These are phyloP conservation scores for Avena atlantica DNA, from an alignment of 176 grass and related monocot species.

Conservation along the genomic window DNA sequence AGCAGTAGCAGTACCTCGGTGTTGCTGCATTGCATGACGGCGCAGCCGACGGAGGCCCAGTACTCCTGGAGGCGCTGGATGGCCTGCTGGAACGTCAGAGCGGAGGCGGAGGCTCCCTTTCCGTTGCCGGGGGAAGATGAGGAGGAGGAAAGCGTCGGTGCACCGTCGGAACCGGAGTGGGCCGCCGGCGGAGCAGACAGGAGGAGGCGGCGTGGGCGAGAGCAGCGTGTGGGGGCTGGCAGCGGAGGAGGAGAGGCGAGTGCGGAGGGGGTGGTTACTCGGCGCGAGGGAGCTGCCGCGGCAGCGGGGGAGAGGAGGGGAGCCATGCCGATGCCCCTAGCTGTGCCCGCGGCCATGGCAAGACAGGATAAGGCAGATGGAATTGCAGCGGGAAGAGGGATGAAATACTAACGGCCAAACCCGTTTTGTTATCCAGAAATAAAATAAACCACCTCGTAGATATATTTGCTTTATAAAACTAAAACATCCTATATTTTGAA, in stretches of 20 bases:
- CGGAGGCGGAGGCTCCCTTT: slow-evolving; percentile 15
- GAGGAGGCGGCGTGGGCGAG: background rate
- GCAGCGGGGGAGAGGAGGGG: background rate
- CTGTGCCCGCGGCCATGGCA: background rate
- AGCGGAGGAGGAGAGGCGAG: background rate
- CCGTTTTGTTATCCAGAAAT: too few species aligned
- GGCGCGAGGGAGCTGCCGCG: background rate
- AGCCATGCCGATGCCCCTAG: background rate
- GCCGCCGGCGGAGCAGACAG: slow-evolving; percentile 31
- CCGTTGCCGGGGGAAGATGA: background rate
- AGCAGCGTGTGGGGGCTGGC: background rate
- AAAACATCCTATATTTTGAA: too few species aligned
- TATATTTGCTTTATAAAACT: too few species aligned
- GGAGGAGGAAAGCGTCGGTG: background rate
- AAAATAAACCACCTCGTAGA: too few species aligned
- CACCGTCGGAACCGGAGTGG: slow-evolving; percentile 12
- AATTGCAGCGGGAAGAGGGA: background rate
- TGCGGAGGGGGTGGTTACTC: background rate
- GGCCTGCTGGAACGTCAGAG: slow-evolving; percentile 92
- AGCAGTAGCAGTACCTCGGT: slow-evolving; percentile 58
- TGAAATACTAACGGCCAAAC: background rate
- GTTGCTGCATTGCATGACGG: slow-evolving; percentile 98
- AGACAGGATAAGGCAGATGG: background rate
- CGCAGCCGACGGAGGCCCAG: slow-evolving; percentile 94
- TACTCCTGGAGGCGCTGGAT: slow-evolving; percentile 99